Conservation (phyloP, 106 monocot genomes). For the Allium fistulosum region DNA sequence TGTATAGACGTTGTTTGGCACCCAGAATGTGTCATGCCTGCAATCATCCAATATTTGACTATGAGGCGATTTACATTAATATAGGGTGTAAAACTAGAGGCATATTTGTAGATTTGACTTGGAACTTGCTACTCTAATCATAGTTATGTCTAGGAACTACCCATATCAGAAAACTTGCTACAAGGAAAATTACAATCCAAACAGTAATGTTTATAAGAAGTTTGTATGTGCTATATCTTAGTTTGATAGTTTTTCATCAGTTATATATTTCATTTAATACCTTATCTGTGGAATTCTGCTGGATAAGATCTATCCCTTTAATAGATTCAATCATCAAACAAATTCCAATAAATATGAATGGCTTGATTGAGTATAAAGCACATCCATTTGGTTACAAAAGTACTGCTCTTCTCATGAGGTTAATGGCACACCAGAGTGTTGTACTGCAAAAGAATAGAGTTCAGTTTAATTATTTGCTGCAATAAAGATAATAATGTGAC, state of each 20-base stretch:
- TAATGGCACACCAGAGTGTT: constrained; percentile 81
- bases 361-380: too few relatives aligned
- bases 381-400: constrained; percentile 77
- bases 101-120: background rate
- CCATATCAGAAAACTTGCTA: constrained; percentile 93
- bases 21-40: constrained; percentile 87
- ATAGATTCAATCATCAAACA: too few relatives aligned
- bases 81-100: background rate
- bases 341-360: too few relatives aligned
- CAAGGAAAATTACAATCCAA: constrained; percentile 82
- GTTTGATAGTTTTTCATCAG: too few relatives aligned
- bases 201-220: too few relatives aligned
- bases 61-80: constrained; percentile 47
- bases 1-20: constrained; percentile 93
- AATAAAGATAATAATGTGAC: background rate
- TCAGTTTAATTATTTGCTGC: constrained; percentile 15
- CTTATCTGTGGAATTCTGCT: too few relatives aligned
- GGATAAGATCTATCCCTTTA: too few relatives aligned
- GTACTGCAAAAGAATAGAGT: constrained; percentile 96
- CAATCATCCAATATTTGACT: too few relatives aligned
- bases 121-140: background rate
- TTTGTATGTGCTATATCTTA: too few relatives aligned
- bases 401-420: constrained; percentile 82
- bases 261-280: too few relatives aligned
- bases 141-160: constrained; percentile 72